Percentiles rank a stretch among this genome's conserved stretches.
These are phyloP conservation scores for Tilletia caries DNA, from an alignment of 1,284 basidiomycete genomes.

Conservation along the genomic window DNA sequence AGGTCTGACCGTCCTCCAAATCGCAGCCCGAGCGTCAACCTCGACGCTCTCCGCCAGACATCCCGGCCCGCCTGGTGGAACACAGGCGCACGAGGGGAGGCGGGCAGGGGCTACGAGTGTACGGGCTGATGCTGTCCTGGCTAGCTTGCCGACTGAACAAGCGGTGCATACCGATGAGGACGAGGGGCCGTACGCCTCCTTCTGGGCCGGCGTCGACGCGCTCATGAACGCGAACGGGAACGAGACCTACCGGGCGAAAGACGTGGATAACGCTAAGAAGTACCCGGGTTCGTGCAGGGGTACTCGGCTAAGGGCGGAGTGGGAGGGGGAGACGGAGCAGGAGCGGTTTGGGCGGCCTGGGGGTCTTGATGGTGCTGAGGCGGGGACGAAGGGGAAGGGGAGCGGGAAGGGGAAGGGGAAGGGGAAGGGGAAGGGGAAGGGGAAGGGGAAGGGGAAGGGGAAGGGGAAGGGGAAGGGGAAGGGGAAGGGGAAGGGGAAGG, in stretches of 20 bases:
- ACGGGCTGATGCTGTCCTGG: background rate
- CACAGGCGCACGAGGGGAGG: background rate
- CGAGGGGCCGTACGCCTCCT: background rate
- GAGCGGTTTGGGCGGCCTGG: background rate
- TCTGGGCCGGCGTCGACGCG: constrained; percentile 1
- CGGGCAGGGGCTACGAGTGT: background rate
- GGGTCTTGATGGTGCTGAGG: too few relatives aligned
- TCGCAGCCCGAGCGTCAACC: background rate
- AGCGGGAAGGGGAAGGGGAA: background rate
- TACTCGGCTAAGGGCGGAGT: background rate
- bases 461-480: background rate
- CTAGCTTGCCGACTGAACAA: background rate
- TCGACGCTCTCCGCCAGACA: background rate
- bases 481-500: background rate
- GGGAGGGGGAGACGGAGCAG: constrained; percentile 2
- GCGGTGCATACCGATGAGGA: background rate
- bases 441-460: background rate
- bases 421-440: too few relatives aligned
- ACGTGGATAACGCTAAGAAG: background rate
- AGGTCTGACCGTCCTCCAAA: background rate
- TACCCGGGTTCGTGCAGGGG: background rate
- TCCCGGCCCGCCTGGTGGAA: background rate
- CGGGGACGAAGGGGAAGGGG: background rate
- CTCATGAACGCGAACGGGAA: background rate
- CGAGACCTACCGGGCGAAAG: background rate